Conservation (phyloP, 106 monocot species). For the Narthecium ossifragum region DNA sequence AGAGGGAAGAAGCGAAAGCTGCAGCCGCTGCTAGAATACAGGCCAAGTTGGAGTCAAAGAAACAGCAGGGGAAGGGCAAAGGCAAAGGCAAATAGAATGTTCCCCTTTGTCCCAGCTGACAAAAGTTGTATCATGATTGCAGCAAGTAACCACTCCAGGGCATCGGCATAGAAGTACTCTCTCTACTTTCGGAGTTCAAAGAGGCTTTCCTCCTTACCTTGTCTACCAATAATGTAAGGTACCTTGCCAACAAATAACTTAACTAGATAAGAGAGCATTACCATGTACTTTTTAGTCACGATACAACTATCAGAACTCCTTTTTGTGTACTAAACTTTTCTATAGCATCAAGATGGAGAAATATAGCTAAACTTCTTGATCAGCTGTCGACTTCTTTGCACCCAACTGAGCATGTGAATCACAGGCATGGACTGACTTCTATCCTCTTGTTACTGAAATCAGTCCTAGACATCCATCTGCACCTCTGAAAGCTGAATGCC, state of each 20-base stretch:
- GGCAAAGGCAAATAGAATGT: conserved; percentile 63
- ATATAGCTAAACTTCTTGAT: conserved; percentile 89
- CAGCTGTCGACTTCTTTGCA: conserved; percentile 48
- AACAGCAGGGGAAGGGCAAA: conserved; percentile 84
- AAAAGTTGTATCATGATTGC: neutral
- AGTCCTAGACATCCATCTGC: too few species aligned
- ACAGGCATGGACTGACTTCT: too few species aligned
- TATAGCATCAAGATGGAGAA: conserved; percentile 77
- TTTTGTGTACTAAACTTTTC: neutral
- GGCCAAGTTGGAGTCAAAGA: conserved; percentile 95
- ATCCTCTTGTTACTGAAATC: too few species aligned
- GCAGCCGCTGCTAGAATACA: conserved; percentile 93
- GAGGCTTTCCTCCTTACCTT: too few species aligned
- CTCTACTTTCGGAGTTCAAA: too few species aligned
- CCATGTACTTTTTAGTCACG: neutral
- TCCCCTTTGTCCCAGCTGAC: neutral
- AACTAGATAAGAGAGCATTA: neutral
- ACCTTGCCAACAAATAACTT: neutral
- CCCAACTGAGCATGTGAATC: conserved; percentile 31
- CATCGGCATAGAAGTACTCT: too few species aligned
- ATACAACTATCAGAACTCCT: neutral
- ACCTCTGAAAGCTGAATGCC: too few species aligned
- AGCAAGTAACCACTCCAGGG: too few species aligned
- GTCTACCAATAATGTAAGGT: too few species aligned
- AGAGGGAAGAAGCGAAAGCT: conserved; percentile 97